Evolutionary conservation across 352 stramenopile species (phyloP), one percentile per base, ranked within the genome.

Genomic region (Phytopythium helicoides): DNA sequence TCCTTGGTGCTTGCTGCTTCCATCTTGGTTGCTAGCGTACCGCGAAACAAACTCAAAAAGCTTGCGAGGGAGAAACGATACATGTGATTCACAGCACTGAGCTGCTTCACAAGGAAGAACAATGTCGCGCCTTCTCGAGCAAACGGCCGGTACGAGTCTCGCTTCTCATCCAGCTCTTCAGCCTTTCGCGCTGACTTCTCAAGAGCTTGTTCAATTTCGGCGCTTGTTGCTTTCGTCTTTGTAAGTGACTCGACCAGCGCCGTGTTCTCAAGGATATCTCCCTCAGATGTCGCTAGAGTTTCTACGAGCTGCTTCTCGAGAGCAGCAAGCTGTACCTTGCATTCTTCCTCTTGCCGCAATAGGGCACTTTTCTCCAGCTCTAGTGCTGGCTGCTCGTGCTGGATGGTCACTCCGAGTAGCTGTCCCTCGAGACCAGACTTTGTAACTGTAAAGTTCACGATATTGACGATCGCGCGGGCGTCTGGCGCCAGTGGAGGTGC

Each of bases 391-490:
- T 97, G 86, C 39, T 98, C 94, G 45, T 98, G 78, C 44, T 98
- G 87, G 38, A 98, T 96, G 6, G 94, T 97, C 6, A 97, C 81
- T 7, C 88, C 90, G 28, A 98, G 72, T 15, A 98, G 63, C 56
- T 98, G 94, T 7, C 89, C 92, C 57, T 98, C 92, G 1, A 98
- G 64, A 1, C 94, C 93, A 8, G 71, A 96, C 41, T 92, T 92
- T 0, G 95, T 98, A 28, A 98, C 92, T 0, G 92, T 98, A 54
- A 98, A 98, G 71, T 98, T 98, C 44, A 98, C 81, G 0, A 95
- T 80, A 21, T 89, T 96, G 10, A 98, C 84, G 26, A 98, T 87
- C 15, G 91, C 87, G 0, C 83, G 66, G 0, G 89, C 89, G 45
- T 98, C 87, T 0, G 95, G 95, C 1, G 87, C 78, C 2, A 98